Percentiles rank a stretch among this genome's conserved stretches.
These are phyloP conservation scores for Nicotiana attenuata DNA, from an alignment of 257 asterid species.

Conservation along the genomic window DNA sequence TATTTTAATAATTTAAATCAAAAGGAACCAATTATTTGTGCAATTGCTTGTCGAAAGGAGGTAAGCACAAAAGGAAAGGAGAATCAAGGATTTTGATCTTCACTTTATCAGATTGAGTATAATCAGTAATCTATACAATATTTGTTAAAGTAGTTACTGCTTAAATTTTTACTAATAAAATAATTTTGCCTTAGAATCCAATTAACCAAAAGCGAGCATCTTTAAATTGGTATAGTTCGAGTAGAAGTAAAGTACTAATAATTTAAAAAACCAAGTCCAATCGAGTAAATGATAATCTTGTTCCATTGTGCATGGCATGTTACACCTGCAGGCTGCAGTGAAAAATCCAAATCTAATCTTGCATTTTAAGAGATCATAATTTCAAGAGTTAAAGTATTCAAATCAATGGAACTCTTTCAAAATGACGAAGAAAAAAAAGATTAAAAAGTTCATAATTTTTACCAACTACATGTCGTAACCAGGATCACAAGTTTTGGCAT, in stretches of 20 bases:
- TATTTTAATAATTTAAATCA: neutral
- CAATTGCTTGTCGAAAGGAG: constrained; percentile 11
- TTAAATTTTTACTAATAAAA: neutral
- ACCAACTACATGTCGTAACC: neutral
- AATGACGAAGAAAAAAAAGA: neutral
- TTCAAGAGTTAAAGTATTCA: neutral
- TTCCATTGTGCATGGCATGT: neutral
- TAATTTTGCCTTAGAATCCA: constrained; percentile 35
- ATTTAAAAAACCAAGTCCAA: neutral
- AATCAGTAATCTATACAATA: constrained; percentile 9
- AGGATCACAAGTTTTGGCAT: neutral
- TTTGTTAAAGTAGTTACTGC: constrained; percentile 13
- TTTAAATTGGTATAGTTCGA: neutral
- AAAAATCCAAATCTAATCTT: neutral
- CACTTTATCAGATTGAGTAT: constrained; percentile 17
- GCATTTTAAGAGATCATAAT: neutral
- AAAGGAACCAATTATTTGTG: constrained; percentile 14
- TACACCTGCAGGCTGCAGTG: neutral
- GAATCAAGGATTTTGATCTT: constrained; percentile 32
- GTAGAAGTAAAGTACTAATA: constrained; percentile 12
- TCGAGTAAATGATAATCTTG: neutral
- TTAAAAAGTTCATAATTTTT: neutral
- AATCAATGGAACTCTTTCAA: neutral
- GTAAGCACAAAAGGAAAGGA: constrained; percentile 21
- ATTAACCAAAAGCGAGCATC: constrained; percentile 13